A percentile compares a stretch with the other conserved stretches of the same genome.
Conservation (phyloP, 140 eudicot species). For the Flaveria floridana region DNA sequence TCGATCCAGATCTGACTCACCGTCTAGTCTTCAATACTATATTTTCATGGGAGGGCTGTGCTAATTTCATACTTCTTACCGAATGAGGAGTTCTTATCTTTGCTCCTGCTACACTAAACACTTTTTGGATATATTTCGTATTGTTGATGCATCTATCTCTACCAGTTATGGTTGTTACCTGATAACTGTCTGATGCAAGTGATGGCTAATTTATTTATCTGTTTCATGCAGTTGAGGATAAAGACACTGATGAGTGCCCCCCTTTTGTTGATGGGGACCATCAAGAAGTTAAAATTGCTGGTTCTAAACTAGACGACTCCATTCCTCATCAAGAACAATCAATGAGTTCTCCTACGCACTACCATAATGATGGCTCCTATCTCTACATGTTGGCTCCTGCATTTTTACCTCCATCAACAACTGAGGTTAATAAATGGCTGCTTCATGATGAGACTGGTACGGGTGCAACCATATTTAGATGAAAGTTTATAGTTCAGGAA, state of each 20-base stretch:
- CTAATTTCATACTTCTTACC: not conserved
- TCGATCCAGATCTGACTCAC: not conserved
- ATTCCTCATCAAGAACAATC: conserved; percentile 28
- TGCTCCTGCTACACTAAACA: conserved; percentile 13
- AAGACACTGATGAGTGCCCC: conserved; percentile 36
- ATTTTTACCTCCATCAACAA: conserved; percentile 63
- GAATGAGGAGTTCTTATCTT: not conserved
- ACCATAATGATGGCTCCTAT: conserved; percentile 61
- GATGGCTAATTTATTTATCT: conserved; percentile 11
- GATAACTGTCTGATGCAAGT: conserved; percentile 7
- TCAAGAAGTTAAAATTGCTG: conserved; percentile 34
- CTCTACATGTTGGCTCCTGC: conserved; percentile 75
- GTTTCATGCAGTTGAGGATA: conserved; percentile 38
- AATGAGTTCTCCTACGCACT: conserved; percentile 52
- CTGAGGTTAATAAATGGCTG: conserved; percentile 62
- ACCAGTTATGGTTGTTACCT: conserved; percentile 16
- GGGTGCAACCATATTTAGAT: conserved; percentile 28
- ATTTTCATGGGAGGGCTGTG: not conserved
- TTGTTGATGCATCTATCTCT: conserved; percentile 9
- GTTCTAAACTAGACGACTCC: conserved; percentile 26
- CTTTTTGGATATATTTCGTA: not conserved
- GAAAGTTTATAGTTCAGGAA: conserved; percentile 12
- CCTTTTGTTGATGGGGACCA: conserved; percentile 38
- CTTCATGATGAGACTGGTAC: conserved; percentile 36
- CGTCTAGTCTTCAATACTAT: not conserved